phyloP scores from a whole-genome alignment of 116 monocot genomes.

The Iris pallida region DNA sequence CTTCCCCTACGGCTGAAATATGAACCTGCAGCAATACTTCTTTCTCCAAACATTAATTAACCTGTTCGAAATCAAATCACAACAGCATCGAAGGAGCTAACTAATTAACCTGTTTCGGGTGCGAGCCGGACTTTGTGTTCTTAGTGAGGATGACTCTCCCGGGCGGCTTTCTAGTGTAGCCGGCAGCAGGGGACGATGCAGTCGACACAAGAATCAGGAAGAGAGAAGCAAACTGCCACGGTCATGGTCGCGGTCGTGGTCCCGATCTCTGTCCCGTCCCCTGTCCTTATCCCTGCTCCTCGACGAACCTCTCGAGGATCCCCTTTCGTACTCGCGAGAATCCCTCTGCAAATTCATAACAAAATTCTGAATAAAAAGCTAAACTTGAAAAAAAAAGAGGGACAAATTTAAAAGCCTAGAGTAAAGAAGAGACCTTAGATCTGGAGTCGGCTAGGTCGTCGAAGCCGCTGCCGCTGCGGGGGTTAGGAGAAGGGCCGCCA shows the following conservation, averaged over 20 bases:
- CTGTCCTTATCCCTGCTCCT: constrained; percentile 32
- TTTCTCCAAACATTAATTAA: neutral
- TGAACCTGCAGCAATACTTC: constrained; percentile 45
- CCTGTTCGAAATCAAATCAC: neutral
- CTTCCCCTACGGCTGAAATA: constrained; percentile 53
- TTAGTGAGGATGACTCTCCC: constrained; percentile 28
- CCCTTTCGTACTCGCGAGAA: constrained; percentile 25
- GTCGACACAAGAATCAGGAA: neutral
- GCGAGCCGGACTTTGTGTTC: constrained; percentile 32
- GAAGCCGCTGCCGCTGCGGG: constrained; percentile 5
- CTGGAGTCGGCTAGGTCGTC: constrained; percentile 17
- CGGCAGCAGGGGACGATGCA: neutral
- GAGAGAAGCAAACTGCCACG: constrained; percentile 7
- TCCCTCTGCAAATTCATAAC: constrained; percentile 14
- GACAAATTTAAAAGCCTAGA: neutral
- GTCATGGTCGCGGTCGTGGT: constrained; percentile 17
- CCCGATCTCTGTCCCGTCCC: constrained; percentile 33
- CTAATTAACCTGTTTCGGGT: constrained; percentile 85
- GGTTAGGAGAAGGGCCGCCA: constrained; percentile 7
- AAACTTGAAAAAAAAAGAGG: neutral
- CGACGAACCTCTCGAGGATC: no score
- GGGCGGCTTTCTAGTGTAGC: constrained; percentile 47
- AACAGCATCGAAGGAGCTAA: no score
- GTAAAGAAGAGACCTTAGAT: constrained; percentile 13
- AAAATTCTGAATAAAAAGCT: neutral